These are phyloP conservation scores for Selaginella tamariscina DNA, from an alignment of 75 land plant genomes.

Conservation along the genomic window DNA sequence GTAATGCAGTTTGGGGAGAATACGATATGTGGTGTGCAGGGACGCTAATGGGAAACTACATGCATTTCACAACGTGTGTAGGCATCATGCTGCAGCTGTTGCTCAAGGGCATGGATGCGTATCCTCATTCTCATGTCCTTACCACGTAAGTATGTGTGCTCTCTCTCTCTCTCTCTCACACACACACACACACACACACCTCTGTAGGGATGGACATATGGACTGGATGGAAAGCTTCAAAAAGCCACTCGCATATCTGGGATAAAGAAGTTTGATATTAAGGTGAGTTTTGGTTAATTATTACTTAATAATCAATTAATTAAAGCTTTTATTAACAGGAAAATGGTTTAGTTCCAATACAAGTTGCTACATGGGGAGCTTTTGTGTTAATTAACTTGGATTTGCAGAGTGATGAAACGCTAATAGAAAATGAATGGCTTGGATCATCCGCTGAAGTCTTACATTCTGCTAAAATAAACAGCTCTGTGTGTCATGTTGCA, in stretches of 20 bases:
- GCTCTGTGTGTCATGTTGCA: conserved; percentile 46
- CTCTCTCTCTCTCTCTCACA: not conserved
- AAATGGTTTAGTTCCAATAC: conserved; percentile 52
- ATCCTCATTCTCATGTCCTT: conserved; percentile 76
- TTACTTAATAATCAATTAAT: not conserved
- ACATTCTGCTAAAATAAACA: conserved; percentile 32
- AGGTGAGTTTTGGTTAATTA: conserved; percentile 25
- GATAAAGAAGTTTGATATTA: conserved; percentile 46
- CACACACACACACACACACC: no score
- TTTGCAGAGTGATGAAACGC: conserved; percentile 11
- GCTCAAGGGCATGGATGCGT: conserved; percentile 53
- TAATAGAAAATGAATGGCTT: conserved; percentile 49
- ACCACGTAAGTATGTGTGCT: conserved; percentile 42
- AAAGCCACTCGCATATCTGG: conserved; percentile 72
- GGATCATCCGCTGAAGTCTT: conserved; percentile 42
- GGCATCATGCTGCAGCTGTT: conserved; percentile 88
- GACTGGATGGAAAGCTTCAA: conserved; percentile 64
- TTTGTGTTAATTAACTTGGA: conserved; percentile 62
- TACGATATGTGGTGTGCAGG: conserved; percentile 60
- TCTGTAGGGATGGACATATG: conserved; percentile 84
- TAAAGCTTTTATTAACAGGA: conserved; percentile 29
- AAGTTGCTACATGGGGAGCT: conserved; percentile 64
- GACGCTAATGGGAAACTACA: conserved; percentile 49
- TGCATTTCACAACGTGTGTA: conserved; percentile 92
- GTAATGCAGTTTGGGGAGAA: conserved; percentile 62